Evolutionary conservation across 768 basidiomycete genomes (phyloP).

Genomic region (Mycena olivaceomarginata): DNA sequence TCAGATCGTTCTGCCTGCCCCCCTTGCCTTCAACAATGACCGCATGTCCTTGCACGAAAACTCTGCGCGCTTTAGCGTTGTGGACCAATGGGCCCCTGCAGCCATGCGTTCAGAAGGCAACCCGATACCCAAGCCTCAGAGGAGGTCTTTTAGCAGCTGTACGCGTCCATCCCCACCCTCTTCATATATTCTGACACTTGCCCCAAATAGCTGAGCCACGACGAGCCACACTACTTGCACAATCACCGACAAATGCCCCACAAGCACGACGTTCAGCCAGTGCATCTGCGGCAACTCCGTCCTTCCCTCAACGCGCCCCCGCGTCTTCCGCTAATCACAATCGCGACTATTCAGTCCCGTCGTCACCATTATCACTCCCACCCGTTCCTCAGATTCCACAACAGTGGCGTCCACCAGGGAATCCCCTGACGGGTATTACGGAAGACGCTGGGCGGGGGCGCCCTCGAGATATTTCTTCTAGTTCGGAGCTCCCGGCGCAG

Average conservation of each 20-base stretch:
- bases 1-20: conserved; percentile 81
- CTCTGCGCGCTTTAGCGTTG: conserved; percentile 48
- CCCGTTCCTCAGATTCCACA: conserved; percentile 42
- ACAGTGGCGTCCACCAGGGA: conserved; percentile 31
- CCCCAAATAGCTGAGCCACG: conserved; percentile 33
- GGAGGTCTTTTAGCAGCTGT: conserved; percentile 33
- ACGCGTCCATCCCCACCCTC: background rate
- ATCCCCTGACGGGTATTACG: conserved; percentile 12
- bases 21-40: conserved; percentile 69
- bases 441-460: conserved; percentile 34
- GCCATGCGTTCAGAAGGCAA: conserved; percentile 36
- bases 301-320: background rate
- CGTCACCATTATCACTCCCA: conserved; percentile 13
- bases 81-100: conserved; percentile 60
- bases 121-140: conserved; percentile 33
- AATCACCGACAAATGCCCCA: conserved; percentile 19
- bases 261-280: conserved; percentile 23
- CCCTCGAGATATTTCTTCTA: conserved; percentile 15
- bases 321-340: background rate
- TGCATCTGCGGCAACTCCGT: conserved; percentile 15
- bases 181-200: background rate
- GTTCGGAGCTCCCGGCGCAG: conserved; percentile 7
- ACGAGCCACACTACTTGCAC: conserved; percentile 22
- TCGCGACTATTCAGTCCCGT: conserved; percentile 13
- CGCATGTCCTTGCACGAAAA: conserved; percentile 47